Evolutionary conservation across 495 filamentous ascomycete genomes (phyloP).

Genomic region (Chaetomium fimeti): DNA sequence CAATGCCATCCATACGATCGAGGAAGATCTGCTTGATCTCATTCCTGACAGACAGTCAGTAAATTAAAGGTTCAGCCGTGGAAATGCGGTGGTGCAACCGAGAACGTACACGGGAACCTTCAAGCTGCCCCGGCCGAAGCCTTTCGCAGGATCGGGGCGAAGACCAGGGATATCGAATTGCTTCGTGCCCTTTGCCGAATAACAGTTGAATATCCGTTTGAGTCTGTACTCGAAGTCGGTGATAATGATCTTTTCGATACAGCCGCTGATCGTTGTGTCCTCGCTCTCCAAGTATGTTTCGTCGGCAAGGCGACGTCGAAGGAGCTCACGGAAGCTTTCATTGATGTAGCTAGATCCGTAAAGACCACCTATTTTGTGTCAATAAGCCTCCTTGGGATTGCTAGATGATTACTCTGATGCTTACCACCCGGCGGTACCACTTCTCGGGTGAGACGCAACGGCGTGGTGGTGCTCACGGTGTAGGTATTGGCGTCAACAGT

Average conservation of each 20-base stretch:
- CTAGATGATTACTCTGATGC: background rate
- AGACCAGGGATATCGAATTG: conserved; percentile 13
- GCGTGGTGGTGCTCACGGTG: conserved; percentile 32
- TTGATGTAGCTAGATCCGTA: conserved; percentile 25
- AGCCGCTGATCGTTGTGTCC: background rate
- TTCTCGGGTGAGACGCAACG: conserved; percentile 34
- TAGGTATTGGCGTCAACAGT: conserved; percentile 48
- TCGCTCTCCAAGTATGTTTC: conserved; percentile 17
- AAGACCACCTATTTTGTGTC: conserved; percentile 16
- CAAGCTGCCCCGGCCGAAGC: conserved; percentile 5
- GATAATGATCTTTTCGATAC: conserved; percentile 18
- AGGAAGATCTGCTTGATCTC: conserved; percentile 21
- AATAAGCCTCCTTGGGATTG: conserved; percentile 6
- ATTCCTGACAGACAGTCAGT: too few relatives aligned
- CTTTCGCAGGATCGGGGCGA: conserved; percentile 12
- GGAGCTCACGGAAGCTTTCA: conserved; percentile 13
- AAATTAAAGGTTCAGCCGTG: background rate
- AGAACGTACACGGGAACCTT: conserved; percentile 15
- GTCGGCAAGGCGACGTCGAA: conserved; percentile 14
- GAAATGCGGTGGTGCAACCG: background rate
- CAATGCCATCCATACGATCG: conserved; percentile 12
- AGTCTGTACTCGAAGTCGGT: conserved; percentile 19
- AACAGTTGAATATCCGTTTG: conserved; percentile 19
- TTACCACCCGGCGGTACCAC: too few relatives aligned
- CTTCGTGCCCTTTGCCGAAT: conserved; percentile 6